Evolutionary conservation across 495 filamentous ascomycete species (phyloP).

Genomic region (Aspergillus panamensis): DNA sequence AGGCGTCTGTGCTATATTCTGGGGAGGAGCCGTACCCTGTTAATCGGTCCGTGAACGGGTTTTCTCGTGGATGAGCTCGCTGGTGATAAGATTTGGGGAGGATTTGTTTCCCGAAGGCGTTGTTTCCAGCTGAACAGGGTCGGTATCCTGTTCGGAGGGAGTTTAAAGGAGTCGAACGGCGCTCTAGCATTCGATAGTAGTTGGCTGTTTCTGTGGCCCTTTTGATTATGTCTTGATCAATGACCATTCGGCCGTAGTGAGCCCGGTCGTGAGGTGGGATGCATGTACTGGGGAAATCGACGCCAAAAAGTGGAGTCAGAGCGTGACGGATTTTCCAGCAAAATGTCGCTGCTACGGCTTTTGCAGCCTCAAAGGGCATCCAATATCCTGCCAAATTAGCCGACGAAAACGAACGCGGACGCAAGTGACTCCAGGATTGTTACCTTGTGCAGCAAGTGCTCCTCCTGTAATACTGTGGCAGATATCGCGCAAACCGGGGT

Average conservation of each 20-base stretch:
- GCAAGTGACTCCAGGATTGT: constrained; percentile 6
- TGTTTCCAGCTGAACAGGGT: constrained; percentile 9
- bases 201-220: constrained; percentile 53
- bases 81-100: background rate
- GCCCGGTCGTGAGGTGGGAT: constrained; percentile 53
- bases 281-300: constrained; percentile 70
- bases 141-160: constrained; percentile 6
- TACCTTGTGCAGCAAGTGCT: constrained; percentile 85
- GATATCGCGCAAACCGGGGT: constrained; percentile 78
- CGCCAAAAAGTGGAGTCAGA: constrained; percentile 84
- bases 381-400: constrained; percentile 64
- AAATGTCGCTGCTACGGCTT: constrained; percentile 80
- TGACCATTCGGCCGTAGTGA: constrained; percentile 63
- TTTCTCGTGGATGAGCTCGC: background rate
- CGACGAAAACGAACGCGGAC: background rate
- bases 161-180: constrained; percentile 8
- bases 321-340: constrained; percentile 80
- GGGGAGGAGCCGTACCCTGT: constrained; percentile 25
- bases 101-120: background rate
- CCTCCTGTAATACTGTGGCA: constrained; percentile 95
- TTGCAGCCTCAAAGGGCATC: constrained; percentile 87
- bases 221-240: constrained; percentile 57
- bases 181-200: constrained; percentile 38
- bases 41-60: constrained; percentile 16
- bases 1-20: constrained; percentile 24